Evolutionary conservation across 805 yeast genomes (phyloP), one percentile per base, ranked within the genome.

Genomic region (Clavispora asparagi): DNA sequence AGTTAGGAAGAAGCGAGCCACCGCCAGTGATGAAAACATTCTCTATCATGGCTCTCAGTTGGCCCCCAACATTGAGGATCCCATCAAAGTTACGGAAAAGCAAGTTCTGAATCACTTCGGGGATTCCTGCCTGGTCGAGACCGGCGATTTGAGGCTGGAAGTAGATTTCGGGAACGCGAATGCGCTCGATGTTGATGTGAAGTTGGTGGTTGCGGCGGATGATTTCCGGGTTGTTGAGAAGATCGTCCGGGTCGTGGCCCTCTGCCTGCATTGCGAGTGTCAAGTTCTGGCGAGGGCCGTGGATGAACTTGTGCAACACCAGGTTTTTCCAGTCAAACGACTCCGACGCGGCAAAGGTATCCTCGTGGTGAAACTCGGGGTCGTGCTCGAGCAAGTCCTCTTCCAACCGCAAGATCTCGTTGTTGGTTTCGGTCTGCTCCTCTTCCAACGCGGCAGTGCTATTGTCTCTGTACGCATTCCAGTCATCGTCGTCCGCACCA

Each of bases 101-200:
- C 7, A 88, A 73, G 47, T 82, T 85, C 52, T 83, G 85, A 45
- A 83, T 74, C 36, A 90, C 67, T 64, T 94, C 98, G 23, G 78
- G 61, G n/a, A 94, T 74, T 26, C 98, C 98, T 0, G 97, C 96
- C 67, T 91, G 98, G 64, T 94, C 99, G 19, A 90, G 72, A 19
- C 99, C 99, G 0, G 95, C 96, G 51, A 94, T 89, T 8, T 84
- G 78, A 7, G 99, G 99, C 62, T 92, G 94, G 65, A 94, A 90
- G 41, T 90, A 61, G 2, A 91, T 83, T 65, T 94, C 99, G 0
- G 98, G 97, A 2, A 92, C 87, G 47, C 95, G 77, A 27, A 92
- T 85, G 48, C 99, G 76, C 67, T 94, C 99, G 37, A 92, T 76
- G 62, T 92, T 95, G 39, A 94, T 57, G 68, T 91, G 96, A 45